Conservation (phyloP, 768 basidiomycete species). For the Cystofilobasidium bisporidii region DNA sequence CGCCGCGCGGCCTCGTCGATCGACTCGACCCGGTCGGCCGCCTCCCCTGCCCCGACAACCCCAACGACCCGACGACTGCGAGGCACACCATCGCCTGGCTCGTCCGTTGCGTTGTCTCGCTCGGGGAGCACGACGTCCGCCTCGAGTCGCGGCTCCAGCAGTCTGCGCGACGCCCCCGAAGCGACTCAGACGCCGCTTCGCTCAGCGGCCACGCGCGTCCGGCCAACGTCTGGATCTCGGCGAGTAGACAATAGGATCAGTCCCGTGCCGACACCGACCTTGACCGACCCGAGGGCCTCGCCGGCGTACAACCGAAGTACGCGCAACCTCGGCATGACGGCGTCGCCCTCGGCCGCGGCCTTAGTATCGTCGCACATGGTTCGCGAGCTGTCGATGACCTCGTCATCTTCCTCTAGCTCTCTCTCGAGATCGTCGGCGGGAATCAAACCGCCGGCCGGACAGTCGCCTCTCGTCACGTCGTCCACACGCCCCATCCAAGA, state of each 20-base stretch:
- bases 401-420: not conserved
- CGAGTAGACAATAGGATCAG: not conserved
- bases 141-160: not conserved
- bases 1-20: not conserved
- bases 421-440: not conserved
- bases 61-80: not conserved
- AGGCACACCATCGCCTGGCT: not conserved
- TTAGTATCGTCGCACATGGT: not conserved
- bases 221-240: not conserved
- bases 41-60: not conserved
- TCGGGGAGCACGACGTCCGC: not conserved
- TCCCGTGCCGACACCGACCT: not conserved
- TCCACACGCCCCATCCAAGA: not conserved
- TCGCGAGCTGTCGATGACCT: not conserved
- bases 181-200: not conserved
- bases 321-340: not conserved
- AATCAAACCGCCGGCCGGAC: not conserved
- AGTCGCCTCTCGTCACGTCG: not conserved
- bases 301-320: not conserved
- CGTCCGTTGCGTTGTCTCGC: not conserved
- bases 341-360: not conserved
- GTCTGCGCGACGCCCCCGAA: too few relatives aligned
- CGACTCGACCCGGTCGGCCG: not conserved
- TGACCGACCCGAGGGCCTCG: not conserved
- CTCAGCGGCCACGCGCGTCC: not conserved